Evolutionary conservation across 1,139 yeast genomes (phyloP), one percentile per base, ranked within the genome.

Genomic region (Candida sojae): DNA sequence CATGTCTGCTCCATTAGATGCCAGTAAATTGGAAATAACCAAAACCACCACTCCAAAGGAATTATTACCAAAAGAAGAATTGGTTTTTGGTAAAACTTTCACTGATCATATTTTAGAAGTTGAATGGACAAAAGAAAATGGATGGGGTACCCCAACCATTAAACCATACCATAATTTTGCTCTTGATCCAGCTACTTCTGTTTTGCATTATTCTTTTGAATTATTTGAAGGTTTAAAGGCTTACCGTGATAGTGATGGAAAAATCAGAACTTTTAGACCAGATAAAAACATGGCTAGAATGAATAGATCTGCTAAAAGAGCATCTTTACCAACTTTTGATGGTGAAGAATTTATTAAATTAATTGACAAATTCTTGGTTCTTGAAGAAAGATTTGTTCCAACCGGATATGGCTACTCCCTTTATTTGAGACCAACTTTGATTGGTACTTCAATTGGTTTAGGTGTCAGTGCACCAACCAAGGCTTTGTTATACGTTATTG

Each of bases 141-240:
- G 99, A 42, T 93, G 99, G 99, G 86, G 75, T 11, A 70, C 79
- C 28, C 98, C 99, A 39, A 81, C 80, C 61, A 92, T 93, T 65
- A 81, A 81, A 58, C 97, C 98, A 31, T 91, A 89, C 70, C 93
- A 85, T 49, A 81, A 82, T 44, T 71, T 93, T 50, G 60, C 74
- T 17, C 70, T 93, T 49, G 97, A 91, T 61, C 99, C 99, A 34
- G 84, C 97, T 11, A 71, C 95, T 10, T 80, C 85, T 62, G 98
- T 92, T 33, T 83, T 93, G 70, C 99, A 93, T 72, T 93, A 93
- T 62, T 93, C 96, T 1, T 93, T 93, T 64, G 97, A 91, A 68
- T 80, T 93, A 56, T 93, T 93, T 60, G 99, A 93, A 75, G 99
- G 99, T 56, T 79, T 93, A 78, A 93, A 93, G 76, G 98, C 98